Conservation (phyloP, 495 filamentous ascomycete species). For the Durotheca rogersii region DNA sequence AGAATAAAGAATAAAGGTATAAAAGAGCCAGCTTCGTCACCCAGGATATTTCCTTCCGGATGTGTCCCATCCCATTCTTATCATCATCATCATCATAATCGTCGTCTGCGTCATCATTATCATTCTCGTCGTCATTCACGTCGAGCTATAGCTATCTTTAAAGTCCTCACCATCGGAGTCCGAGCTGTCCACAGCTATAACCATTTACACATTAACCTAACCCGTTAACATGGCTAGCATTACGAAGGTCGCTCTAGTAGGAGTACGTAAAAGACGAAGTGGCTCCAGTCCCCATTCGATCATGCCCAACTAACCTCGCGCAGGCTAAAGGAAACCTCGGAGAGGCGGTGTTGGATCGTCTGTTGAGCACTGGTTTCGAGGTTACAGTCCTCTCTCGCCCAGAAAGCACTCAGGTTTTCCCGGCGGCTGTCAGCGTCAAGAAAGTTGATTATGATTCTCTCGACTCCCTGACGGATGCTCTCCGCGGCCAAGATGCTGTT, state of each 20-base stretch:
- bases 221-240: conserved; percentile 39
- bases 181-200: too few relatives aligned
- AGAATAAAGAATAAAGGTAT: conserved; percentile 1
- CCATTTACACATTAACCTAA: neutral
- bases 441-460: conserved; percentile 51
- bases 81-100: neutral
- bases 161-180: too few relatives aligned
- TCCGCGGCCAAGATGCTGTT: conserved; percentile 52
- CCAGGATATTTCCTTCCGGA: neutral
- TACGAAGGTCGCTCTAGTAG: conserved; percentile 44
- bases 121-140: too few relatives aligned
- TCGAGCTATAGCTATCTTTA: too few relatives aligned
- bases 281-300: too few relatives aligned
- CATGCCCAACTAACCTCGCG: neutral
- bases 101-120: too few relatives aligned
- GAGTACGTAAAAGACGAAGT: too few relatives aligned
- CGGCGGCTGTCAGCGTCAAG: conserved; percentile 39
- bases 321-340: conserved; percentile 54
- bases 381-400: conserved; percentile 54
- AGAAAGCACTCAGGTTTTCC: conserved; percentile 34
- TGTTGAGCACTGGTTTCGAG: conserved; percentile 51
- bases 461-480: conserved; percentile 45
- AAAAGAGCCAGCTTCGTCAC: neutral
- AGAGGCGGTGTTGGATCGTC: conserved; percentile 46
- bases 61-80: neutral